phyloP scores from a whole-genome alignment of 169 alveolate genomes.

The Neospora caninum region DNA sequence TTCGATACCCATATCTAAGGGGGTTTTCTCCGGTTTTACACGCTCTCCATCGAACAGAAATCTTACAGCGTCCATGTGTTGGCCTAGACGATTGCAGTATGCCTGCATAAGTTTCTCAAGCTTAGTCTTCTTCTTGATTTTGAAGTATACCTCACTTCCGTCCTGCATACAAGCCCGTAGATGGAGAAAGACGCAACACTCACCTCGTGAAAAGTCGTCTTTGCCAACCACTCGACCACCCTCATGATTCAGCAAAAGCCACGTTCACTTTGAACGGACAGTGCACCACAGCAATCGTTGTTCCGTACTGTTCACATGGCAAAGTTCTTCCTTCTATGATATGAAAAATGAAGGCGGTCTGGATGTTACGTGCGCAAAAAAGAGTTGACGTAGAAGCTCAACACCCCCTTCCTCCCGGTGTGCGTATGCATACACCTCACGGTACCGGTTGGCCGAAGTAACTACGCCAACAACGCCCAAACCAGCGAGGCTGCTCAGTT shows the following conservation, averaged over 20 bases:
- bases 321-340: no score
- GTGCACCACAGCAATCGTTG: no score
- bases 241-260: neutral
- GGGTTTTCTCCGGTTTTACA: slow-evolving; percentile 94
- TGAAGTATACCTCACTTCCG: slow-evolving; percentile 96
- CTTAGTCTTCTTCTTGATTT: slow-evolving; percentile 93
- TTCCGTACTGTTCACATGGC: no score
- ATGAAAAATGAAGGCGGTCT: no score
- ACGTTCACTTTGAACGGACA: no score
- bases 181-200: slow-evolving; percentile 50
- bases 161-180: slow-evolving; percentile 77
- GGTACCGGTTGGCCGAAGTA: no score
- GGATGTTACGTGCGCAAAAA: no score
- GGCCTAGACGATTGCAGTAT: slow-evolving; percentile 95
- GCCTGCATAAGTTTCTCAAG: slow-evolving; percentile 97
- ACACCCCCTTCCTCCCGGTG: no score
- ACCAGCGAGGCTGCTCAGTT: no score
- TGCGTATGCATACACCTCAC: no score
- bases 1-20: slow-evolving; percentile 94
- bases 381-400: no score
- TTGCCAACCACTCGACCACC: neutral
- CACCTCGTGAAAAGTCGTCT: neutral
- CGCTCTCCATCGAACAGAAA: slow-evolving; percentile 98
- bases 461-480: no score
- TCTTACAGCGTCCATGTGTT: slow-evolving; percentile 91